These are phyloP conservation scores for Chaetomium strumarium DNA, from an alignment of 2,329 filamentous ascomycete species.

Conservation along the genomic window DNA sequence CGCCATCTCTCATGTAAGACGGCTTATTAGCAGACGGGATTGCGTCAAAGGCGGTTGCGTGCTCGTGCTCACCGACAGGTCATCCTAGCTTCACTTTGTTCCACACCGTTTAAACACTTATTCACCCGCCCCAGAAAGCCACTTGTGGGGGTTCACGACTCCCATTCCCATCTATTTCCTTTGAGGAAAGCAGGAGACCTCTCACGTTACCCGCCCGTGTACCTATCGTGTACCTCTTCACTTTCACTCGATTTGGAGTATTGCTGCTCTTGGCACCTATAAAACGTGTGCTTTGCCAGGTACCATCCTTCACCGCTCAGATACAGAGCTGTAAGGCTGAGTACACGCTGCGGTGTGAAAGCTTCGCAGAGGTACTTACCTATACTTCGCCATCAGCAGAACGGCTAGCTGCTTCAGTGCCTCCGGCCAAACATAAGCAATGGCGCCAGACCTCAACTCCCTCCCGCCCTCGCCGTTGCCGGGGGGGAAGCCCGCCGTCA, in stretches of 20 bases:
- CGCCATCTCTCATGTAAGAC: constrained; percentile 18
- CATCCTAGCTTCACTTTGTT: background rate
- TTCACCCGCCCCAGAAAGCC: background rate
- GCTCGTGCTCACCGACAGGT: constrained; percentile 8
- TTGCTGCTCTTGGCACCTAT: constrained; percentile 6
- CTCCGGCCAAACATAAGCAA: constrained; percentile 27
- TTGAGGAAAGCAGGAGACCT: background rate
- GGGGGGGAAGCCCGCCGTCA: constrained; percentile 15
- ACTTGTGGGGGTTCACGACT: constrained; percentile 6
- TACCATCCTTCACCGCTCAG: background rate
- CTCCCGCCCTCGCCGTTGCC: constrained; percentile 50
- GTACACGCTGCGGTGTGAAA: constrained; percentile 3
- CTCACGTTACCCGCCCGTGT: background rate
- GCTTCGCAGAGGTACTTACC: background rate
- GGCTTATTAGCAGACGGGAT: constrained; percentile 5
- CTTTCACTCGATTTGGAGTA: constrained; percentile 7
- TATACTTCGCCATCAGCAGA: background rate
- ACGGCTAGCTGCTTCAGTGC: background rate
- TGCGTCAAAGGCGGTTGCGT: constrained; percentile 21
- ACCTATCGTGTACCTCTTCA: background rate
- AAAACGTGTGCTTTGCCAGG: background rate
- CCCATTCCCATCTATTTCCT: constrained; percentile 1
- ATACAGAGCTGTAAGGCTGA: constrained; percentile 11
- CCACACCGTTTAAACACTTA: constrained; percentile 4
- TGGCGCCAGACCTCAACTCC: constrained; percentile 72